Conservation (phyloP, 2,329 filamentous ascomycete species). For the Dactylellina parvicollis region DNA sequence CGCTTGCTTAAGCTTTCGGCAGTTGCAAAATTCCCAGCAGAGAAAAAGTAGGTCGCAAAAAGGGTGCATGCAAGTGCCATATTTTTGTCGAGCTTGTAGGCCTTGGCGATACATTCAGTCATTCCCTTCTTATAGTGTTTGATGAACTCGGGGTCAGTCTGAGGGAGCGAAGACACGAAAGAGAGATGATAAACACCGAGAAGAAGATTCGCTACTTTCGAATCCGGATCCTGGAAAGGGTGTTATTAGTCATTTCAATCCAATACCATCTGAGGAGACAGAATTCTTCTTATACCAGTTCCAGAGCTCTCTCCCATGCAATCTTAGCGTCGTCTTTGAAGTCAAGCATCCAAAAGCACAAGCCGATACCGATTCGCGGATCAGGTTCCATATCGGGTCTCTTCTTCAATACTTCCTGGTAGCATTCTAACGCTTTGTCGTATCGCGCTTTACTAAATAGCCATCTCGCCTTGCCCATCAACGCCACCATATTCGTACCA, state of each 20-base stretch:
- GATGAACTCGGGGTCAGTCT: slow-evolving; percentile 85
- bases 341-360: slow-evolving; percentile 95
- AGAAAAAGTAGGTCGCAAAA: slow-evolving; percentile 89
- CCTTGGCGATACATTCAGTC: slow-evolving; percentile 90
- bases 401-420: slow-evolving; percentile 85
- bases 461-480: slow-evolving; percentile 87
- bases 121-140: slow-evolving; percentile 90
- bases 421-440: slow-evolving; percentile 80
- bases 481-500: slow-evolving; percentile 88
- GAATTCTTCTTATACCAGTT: slow-evolving; percentile 62
- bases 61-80: slow-evolving; percentile 88
- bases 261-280: neutral
- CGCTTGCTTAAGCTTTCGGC: slow-evolving; percentile 89
- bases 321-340: slow-evolving; percentile 90
- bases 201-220: slow-evolving; percentile 88
- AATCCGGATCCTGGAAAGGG: slow-evolving; percentile 71
- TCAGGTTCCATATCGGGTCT: slow-evolving; percentile 94
- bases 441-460: slow-evolving; percentile 88
- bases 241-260: neutral
- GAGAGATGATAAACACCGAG: slow-evolving; percentile 91
- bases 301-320: slow-evolving; percentile 88
- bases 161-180: slow-evolving; percentile 81
- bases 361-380: slow-evolving; percentile 93
- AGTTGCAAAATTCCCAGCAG: slow-evolving; percentile 79
- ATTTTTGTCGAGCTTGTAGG: slow-evolving; percentile 92